Percentiles rank a stretch among this genome's conserved stretches.
Evolutionary conservation across 2,329 filamentous ascomycete genomes (phyloP).

Genomic region (Botrytis byssoidea): DNA sequence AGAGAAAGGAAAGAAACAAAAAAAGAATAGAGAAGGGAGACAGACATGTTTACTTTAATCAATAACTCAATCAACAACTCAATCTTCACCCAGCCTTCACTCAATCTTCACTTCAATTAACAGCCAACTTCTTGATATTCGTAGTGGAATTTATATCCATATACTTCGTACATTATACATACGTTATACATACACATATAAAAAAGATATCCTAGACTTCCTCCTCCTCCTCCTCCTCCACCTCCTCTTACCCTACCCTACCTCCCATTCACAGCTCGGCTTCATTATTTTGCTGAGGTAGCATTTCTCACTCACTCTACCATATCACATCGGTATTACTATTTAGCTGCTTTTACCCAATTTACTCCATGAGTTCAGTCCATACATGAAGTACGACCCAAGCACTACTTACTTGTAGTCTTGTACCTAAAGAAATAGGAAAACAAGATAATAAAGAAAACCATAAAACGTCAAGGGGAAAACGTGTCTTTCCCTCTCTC

Average conservation of each 20-base stretch:
- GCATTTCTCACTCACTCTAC: not conserved
- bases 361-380: not conserved
- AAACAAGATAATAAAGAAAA: not conserved
- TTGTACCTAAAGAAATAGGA: not conserved
- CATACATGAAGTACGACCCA: not conserved
- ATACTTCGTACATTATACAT: too few relatives aligned
- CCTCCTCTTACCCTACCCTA: not conserved
- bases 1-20: not conserved
- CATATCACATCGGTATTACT: constrained; percentile 10
- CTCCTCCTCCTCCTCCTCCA: not conserved
- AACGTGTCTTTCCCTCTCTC: not conserved
- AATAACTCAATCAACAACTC: not conserved
- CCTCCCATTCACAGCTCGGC: not conserved
- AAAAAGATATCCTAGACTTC: not conserved
- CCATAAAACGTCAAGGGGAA: not conserved
- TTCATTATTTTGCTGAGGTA: not conserved
- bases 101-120: not conserved
- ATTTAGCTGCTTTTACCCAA: not conserved
- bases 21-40: not conserved
- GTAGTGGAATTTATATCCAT: not conserved
- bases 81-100: not conserved
- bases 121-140: not conserved
- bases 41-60: not conserved
- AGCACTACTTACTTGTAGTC: not conserved
- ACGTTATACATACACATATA: not conserved